Base-by-base conservation (phyloP, 208 protist species). In the Leishmania tarentolae region DNA sequence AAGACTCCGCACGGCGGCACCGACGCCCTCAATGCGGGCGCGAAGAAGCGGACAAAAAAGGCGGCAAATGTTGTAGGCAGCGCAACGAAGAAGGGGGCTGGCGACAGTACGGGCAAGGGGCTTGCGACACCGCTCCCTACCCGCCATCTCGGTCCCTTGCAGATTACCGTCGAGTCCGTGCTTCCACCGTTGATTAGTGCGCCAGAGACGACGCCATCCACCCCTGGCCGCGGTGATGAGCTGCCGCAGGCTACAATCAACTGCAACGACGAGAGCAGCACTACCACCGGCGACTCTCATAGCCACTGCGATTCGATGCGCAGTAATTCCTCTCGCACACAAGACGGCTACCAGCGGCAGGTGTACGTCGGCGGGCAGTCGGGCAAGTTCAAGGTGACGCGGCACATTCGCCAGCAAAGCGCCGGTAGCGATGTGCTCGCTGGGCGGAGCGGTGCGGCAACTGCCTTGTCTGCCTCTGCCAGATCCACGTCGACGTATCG, bases 361-460 rank as follows among this genome's bases (percentile, higher is more conserved):
- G 78, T 82, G 13, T 68, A 31, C 47, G 56, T 52, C 8, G 82
- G 59, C 42, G 74, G 78, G 31, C 71, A 80, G 53, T 80, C 77
- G 6, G 85, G 85, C 31, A 61, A 31, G 52, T 88, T 88, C 57
- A 86, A 66, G n/a, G 82, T 88, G 19, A 88, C 82, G 6, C 77
- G 78, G 8, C 85, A 83, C 59, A 44, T 81, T 7, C 85, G 81
- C 8, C 74, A 74, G 79, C 40, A 61, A 76, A 81, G 80, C 46
- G 40, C 77, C 46, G 15, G 84, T 68, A 66, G 72, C n/a, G 82
- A 85, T 42, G 61, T 44, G 52, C 35, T 40, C 21, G 28, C 31
- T 9, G 63, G 44, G 2, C 37, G 40, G 31, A 68, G 73, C 47
- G 47, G 50, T 37, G 69, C 56, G 6, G 75, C 56, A 3, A 70